Percentiles rank a stretch among this genome's conserved stretches.
These are phyloP conservation scores for Hanseniaspora guilliermondii DNA, from an alignment of 805 yeast species.

Conservation along the genomic window DNA sequence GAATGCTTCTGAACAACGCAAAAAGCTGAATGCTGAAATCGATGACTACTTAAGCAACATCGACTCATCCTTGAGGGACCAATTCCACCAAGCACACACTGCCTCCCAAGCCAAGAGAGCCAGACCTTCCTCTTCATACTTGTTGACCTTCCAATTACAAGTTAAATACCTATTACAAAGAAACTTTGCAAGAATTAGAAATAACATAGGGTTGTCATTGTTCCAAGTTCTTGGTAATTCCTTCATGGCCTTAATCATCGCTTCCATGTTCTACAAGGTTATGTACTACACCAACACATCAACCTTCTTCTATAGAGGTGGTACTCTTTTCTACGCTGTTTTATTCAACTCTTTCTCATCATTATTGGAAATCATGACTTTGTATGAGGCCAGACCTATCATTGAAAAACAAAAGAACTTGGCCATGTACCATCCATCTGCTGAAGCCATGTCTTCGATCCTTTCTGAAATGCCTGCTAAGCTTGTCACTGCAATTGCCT, in stretches of 20 bases:
- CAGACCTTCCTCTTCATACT: slow-evolving; percentile 40
- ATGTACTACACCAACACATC: slow-evolving; percentile 28
- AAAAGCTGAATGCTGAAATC: slow-evolving; percentile 34
- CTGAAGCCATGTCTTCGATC: slow-evolving; percentile 45
- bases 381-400: slow-evolving; percentile 44
- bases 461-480: slow-evolving; percentile 43
- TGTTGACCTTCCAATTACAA: slow-evolving; percentile 42
- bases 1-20: slow-evolving; percentile 38
- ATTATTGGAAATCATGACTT: slow-evolving; percentile 42
- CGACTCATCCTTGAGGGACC: slow-evolving; percentile 18
- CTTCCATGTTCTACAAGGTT: slow-evolving; percentile 48
- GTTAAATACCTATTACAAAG: slow-evolving; percentile 35
- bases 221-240: slow-evolving; percentile 35
- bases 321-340: slow-evolving; percentile 56
- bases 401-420: slow-evolving; percentile 48
- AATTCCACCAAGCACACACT: slow-evolving; percentile 32
- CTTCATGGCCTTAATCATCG: slow-evolving; percentile 41
- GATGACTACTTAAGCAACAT: slow-evolving; percentile 29
- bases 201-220: slow-evolving; percentile 38
- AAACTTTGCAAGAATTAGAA: slow-evolving; percentile 38
- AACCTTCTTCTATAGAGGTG: slow-evolving; percentile 44
- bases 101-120: slow-evolving; percentile 41
- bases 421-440: slow-evolving; percentile 48
- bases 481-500: slow-evolving; percentile 32
- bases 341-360: slow-evolving; percentile 53